Percentiles rank a stretch among this genome's conserved stretches.
phyloP scores from a whole-genome alignment of 352 stramenopile species.

The Globisporangium parvum region DNA sequence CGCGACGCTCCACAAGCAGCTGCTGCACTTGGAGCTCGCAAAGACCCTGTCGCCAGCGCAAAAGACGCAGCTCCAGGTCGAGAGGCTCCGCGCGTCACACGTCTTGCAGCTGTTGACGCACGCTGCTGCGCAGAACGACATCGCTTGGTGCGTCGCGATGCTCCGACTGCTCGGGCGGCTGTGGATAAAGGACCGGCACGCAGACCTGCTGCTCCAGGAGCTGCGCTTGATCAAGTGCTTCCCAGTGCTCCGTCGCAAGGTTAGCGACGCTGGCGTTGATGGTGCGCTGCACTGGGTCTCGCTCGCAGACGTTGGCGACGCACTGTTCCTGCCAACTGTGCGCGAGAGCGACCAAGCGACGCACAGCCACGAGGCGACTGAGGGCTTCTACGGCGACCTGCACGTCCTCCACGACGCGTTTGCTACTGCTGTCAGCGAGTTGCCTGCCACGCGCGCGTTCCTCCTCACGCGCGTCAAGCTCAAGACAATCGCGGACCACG shows the following conservation, averaged over 20 bases:
- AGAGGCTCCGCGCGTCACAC: slow-evolving; percentile 57
- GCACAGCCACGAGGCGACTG: background rate
- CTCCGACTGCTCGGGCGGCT: slow-evolving; percentile 49
- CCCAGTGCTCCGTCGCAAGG: slow-evolving; percentile 24
- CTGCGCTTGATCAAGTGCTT: slow-evolving; percentile 73
- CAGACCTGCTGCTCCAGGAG: slow-evolving; percentile 44
- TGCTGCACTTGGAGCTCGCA: slow-evolving; percentile 41
- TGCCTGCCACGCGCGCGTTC: slow-evolving; percentile 34
- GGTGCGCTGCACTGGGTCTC: slow-evolving; percentile 28
- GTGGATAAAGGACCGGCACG: slow-evolving; percentile 46
- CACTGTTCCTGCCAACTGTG: slow-evolving; percentile 16
- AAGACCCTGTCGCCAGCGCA: slow-evolving; percentile 29
- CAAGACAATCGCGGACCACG: slow-evolving; percentile 59
- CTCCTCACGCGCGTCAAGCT: slow-evolving; percentile 47
- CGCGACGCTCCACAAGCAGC: slow-evolving; percentile 39
- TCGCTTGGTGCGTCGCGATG: slow-evolving; percentile 31
- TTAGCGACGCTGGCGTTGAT: background rate
- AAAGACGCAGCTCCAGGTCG: slow-evolving; percentile 57
- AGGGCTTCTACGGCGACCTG: slow-evolving; percentile 36
- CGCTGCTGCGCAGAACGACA: slow-evolving; percentile 28
- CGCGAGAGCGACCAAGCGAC: background rate
- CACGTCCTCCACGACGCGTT: slow-evolving; percentile 40
- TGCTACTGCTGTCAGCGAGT: slow-evolving; percentile 18
- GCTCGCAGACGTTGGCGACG: slow-evolving; percentile 33
- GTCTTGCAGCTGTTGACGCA: slow-evolving; percentile 46